Base-by-base conservation (phyloP, 345 rosid species). In the Lumnitzera racemosa region DNA sequence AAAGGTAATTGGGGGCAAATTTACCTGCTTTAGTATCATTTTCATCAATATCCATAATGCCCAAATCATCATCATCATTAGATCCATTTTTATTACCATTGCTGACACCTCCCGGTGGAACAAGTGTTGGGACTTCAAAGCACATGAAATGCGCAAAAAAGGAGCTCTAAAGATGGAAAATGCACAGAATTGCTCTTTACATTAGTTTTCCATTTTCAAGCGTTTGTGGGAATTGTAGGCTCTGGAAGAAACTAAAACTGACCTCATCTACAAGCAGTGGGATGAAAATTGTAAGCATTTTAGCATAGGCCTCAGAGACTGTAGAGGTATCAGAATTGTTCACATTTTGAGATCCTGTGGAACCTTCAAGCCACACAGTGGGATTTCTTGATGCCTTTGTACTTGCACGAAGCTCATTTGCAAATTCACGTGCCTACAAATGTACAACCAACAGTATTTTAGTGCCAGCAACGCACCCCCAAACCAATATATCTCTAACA, bases 101-200 rank as follows among this genome's bases (percentile, higher is more conserved):
- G 55, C 76, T 80, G 55, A 57, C 57, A 64, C 95, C 86, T 74
- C 87, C 91, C 23, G 87, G 91, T 41, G 97, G 96, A 69, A 78
- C 91, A 74, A 95, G 96, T 27, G 95, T 85, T 64, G 97, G 95
- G 63, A 95, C 96, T 77, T 95, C 96, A 68, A 90, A 95, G 88
- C 99, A 95, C 99, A 95, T 86, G 76, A 95, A 90, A 75, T 90
- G 99, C 46, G 99, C 99, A 74, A 95, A 95, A 73, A 95, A 95
- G 51, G 97, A 90, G 78, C 99, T 95, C 99, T 95, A 88, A 83
- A 59, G 70, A 55, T 67, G 66, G 72, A 75, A 64, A 36, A 36
- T 36, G 43, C 43, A 36, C 11, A 36, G 43, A 36, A 36, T 36
- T 36, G 9, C 43, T 36, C 43, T 36, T 36, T 36, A 3, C 7